Base-by-base conservation (phyloP, 768 basidiomycete genomes). In the Candolleomyces eurysporus region DNA sequence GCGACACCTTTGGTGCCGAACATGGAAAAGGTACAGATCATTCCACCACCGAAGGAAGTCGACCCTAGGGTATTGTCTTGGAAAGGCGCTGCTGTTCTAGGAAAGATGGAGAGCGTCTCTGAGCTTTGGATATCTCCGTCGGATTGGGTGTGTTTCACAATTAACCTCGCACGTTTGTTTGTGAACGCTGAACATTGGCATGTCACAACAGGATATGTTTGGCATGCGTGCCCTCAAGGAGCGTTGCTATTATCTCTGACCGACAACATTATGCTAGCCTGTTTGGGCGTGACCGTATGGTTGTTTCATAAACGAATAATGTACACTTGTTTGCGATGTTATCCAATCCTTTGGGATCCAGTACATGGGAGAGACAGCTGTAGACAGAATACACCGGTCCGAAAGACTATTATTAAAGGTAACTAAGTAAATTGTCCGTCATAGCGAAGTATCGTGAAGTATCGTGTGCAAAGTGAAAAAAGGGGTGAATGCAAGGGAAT, bases 81-180 rank as follows among this genome's bases (percentile, higher is more conserved):
- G 97, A 98, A 98, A 73, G 97, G 97, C 10, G 94, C 90, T 6
- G 85, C 90, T 8, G 93, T 96, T 13, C 84, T 98, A 46, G 92
- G 89, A 30, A 92, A 93, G 74, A 90, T 98, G 85, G 97, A 99
- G 56, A 86, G 88, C 3, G 86, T 91, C 49, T 82, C 85, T 32
- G 97, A 99, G 65, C 75, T 98, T 59, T 98, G 96, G 96, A 79
- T 98, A 30, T 85, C 92, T 6, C 76, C 79, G 60, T 78, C 86
- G 40, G 97, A 99, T 71, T 99, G 95, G 92, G 92, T 94, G 73
- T 53, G 82, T 39, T 14, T 11, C 17, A n/a, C 32, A n/a, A 11
- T 32, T 32, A 5, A 75, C 26, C 30, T 56, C 36, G 19, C 40
- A 31, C 14, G 11, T 26, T 36, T 17, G 22, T n/a, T 36, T 42